A percentile compares a stretch with the other conserved stretches of the same genome.
These are phyloP conservation scores for Eucalyptus cloeziana DNA, from an alignment of 345 rosid species.

Conservation along the genomic window DNA sequence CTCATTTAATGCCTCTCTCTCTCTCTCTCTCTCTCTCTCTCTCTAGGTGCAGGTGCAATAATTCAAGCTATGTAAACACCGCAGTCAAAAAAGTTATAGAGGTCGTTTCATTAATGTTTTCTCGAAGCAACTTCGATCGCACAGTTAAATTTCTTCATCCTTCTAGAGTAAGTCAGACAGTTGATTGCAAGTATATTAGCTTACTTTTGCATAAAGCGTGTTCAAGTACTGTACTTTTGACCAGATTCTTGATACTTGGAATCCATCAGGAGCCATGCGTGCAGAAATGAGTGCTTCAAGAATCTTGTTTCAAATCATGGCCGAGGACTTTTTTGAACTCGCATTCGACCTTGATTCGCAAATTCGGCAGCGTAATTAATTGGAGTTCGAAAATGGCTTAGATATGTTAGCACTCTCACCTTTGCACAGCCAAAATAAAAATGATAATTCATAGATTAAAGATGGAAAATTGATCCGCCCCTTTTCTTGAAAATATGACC, in stretches of 20 bases:
- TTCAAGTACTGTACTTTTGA: neutral
- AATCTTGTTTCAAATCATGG: neutral
- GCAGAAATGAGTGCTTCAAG: neutral
- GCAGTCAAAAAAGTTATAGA: neutral
- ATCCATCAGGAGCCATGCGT: neutral
- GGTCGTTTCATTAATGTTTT: neutral
- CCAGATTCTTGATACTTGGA: neutral
- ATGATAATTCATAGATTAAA: neutral
- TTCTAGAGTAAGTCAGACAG: neutral
- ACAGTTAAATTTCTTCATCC: neutral
- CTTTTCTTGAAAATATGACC: neutral
- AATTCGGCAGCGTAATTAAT: neutral
- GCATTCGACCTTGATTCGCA: neutral
- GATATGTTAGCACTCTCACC: neutral
- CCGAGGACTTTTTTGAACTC: neutral
- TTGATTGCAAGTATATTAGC: neutral
- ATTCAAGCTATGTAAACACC: neutral
- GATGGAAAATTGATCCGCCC: neutral
- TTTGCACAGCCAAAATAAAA: neutral
- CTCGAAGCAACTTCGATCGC: neutral
- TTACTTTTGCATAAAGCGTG: neutral
- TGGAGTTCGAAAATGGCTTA: neutral
- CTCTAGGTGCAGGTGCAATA: neutral
- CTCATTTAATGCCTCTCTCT: neutral
- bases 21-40: neutral